A percentile compares a stretch with the other conserved stretches of the same genome.
phyloP scores from a whole-genome alignment of 805 yeast species.

The Yueomyces sinensis region DNA sequence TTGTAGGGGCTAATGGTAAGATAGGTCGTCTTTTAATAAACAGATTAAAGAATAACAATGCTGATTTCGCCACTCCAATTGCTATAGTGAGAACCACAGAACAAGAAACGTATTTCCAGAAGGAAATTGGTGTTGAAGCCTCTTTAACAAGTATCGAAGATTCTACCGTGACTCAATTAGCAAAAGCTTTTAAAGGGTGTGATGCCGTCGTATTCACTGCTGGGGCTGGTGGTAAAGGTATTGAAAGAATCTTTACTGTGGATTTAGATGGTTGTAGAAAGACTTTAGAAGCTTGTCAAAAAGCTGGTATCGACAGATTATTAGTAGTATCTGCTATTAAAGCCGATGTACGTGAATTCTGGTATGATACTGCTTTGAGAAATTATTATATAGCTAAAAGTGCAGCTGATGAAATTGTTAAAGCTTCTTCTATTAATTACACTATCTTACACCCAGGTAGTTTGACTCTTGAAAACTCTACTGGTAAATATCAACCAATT shows the following conservation, averaged over 20 bases:
- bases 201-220: constrained; percentile 50
- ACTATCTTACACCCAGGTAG: constrained; percentile 45
- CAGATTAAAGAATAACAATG: constrained; percentile 19
- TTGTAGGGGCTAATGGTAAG: constrained; percentile 52
- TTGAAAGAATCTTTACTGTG: constrained; percentile 33
- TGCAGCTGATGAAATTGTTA: constrained; percentile 40
- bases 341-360: constrained; percentile 36
- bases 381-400: constrained; percentile 48
- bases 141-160: constrained; percentile 29
- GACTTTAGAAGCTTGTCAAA: constrained; percentile 39
- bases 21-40: constrained; percentile 36
- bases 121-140: constrained; percentile 26
- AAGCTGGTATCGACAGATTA: constrained; percentile 31
- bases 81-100: constrained; percentile 33
- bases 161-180: constrained; percentile 24
- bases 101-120: constrained; percentile 30
- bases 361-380: constrained; percentile 27
- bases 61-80: constrained; percentile 19
- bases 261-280: constrained; percentile 52
- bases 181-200: constrained; percentile 29
- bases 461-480: constrained; percentile 16
- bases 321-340: constrained; percentile 43
- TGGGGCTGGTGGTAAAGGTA: constrained; percentile 47
- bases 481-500: constrained; percentile 28
- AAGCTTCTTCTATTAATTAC: constrained; percentile 32